These are phyloP conservation scores for Rhamnella rubrinervis DNA, from an alignment of 331 rosid species.

Conservation along the genomic window DNA sequence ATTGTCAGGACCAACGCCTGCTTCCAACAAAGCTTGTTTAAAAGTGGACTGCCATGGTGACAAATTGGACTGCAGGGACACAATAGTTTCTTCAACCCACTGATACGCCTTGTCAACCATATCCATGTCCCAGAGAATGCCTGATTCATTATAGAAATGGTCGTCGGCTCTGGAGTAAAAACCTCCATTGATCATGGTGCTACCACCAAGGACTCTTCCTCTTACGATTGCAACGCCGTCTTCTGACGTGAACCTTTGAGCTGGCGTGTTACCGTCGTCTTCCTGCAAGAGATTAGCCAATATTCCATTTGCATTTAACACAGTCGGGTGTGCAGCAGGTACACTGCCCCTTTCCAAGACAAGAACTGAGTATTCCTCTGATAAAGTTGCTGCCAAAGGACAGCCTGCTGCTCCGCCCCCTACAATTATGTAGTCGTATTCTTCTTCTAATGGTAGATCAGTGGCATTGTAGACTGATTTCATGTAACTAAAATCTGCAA, in stretches of 20 bases:
- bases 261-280: slow-evolving; percentile 22
- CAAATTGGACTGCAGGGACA: not conserved
- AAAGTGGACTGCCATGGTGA: slow-evolving; percentile 6
- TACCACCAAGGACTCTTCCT: slow-evolving; percentile 31
- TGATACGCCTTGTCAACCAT: slow-evolving; percentile 20
- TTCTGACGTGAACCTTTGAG: slow-evolving; percentile 19
- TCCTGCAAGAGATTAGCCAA: not conserved
- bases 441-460: not conserved
- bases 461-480: slow-evolving; percentile 12
- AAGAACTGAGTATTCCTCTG: slow-evolving; percentile 20
- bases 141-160: slow-evolving; percentile 17
- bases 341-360: slow-evolving; percentile 27
- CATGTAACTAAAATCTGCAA: slow-evolving; percentile 25
- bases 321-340: not conserved
- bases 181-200: slow-evolving; percentile 26
- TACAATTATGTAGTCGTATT: slow-evolving; percentile 25
- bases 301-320: not conserved
- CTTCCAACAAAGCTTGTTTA: slow-evolving; percentile 22
- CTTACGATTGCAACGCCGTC: slow-evolving; percentile 23
- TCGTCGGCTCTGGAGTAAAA: slow-evolving; percentile 24
- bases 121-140: slow-evolving; percentile 26
- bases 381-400: slow-evolving; percentile 34
- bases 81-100: slow-evolving; percentile 30
- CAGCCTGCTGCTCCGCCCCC: slow-evolving; percentile 33
- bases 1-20: slow-evolving; percentile 26